Evolutionary conservation across 1,139 yeast species (phyloP), one percentile per base, ranked within the genome.

Genomic region (Candida glucosophila): DNA sequence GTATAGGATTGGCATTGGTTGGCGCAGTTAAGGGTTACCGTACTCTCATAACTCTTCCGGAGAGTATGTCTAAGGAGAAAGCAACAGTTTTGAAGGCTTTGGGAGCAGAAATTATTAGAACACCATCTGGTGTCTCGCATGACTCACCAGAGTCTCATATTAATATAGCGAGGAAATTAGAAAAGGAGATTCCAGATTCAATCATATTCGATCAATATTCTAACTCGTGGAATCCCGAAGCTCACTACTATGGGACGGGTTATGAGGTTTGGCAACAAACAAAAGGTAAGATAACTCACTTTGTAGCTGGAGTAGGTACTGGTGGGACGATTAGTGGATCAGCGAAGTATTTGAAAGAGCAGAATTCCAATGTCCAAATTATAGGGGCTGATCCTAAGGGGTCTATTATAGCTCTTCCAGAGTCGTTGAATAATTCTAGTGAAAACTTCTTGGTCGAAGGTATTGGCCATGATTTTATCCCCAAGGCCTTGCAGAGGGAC

Each of bases 101-200:
- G 32, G 95, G 94, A 29, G 94, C 94, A 20, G 94, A 82, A 52
- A 82, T 83, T 49, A 80, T 83, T 39, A 74, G 94, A 63, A 83
- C 94, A 12, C 94, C 94, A 27, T 82, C 92, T 23, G 93, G 79
- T 44, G 94, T 94, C 22, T 93, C 94, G 2, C 83, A 88, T 85
- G 94, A 83, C 47, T 72, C 93, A 25, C 94, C 94, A 25, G 94
- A 83, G 55, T 77, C 88, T 20, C 94, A 83, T 47, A 82, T 83
- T 50, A 94, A 94, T 37, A 94, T 83, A 22, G 95, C 94, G 29
- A 73, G 64, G 49, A 76, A 77, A 41, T 65, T 83, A 44, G 86
- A 82, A 50, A 74, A 74, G 55, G 94, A 83, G 52, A 81, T 83
- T 40, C 90, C 92, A 31, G 80, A 82, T 47, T 80, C 93, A 12